Evolutionary conservation across 495 filamentous ascomycete genomes (phyloP), one percentile per base, ranked within the genome.

Genomic region (Daldinia decipiens): DNA sequence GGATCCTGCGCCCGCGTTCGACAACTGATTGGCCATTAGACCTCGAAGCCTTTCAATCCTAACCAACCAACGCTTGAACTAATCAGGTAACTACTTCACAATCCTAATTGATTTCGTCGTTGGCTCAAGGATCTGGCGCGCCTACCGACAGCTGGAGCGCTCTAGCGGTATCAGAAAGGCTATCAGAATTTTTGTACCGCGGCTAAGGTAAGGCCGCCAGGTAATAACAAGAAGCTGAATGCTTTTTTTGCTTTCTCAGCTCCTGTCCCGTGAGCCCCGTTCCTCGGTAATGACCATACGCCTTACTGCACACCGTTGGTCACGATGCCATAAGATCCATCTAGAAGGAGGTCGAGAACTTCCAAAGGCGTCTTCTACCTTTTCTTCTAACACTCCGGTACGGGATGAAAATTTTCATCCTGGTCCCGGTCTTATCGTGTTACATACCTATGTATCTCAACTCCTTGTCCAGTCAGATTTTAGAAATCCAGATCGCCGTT

Each of bases 121-220:
- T 52, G 65, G 65, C 58, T 68, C 56, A 53, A 69, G 65, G 65
- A 73, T 73, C 58, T 53, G 45, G 56, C 51, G 65, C 65, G 70
- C 65, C 65, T 69, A 66, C 57, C 51, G 52, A 65, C 40, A 56
- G 13, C 54, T 59, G n/a, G 55, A 52, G 32, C 61, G 58, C 39
- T 69, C 62, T 73, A 73, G 70, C 62, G 53, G 62, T 65, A 69
- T 69, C 67, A 68, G 70, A 65, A 73, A 73, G 70, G 70, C 65
- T 40, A 66, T 34, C 43, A 34, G 26, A 65, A 40, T 34, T 38
- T 40, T 57, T 34, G 45, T 54, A 57, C 57, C 58, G 21, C 61
- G 19, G 54, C 62, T 50, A 38, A 62, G 59, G 47, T 51, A 12
- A 43, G 24, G 40, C 39, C 26, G 31, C 5, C 27, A 45, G 63